phyloP scores from a whole-genome alignment of 805 yeast genomes.

The Yarrowia osloensis region DNA sequence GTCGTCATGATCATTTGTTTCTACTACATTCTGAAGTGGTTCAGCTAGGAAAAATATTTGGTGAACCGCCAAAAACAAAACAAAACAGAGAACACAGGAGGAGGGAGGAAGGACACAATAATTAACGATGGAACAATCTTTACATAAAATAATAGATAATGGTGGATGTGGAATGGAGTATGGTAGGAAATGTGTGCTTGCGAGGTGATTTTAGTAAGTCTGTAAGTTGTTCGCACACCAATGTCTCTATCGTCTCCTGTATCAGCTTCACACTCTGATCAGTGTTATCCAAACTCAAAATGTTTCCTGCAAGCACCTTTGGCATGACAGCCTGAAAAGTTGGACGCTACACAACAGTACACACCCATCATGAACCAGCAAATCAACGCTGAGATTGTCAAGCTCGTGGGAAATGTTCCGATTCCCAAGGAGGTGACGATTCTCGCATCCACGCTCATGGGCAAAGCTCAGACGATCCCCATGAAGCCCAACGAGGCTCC shows the following conservation, averaged over 20 bases:
- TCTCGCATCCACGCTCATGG: conserved; percentile 14
- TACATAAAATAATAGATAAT: conserved; percentile 2
- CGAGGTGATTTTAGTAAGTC: too few species aligned
- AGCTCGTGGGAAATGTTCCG: neutral
- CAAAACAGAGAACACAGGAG: neutral
- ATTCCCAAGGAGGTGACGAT: conserved; percentile 1
- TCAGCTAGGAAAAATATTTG: conserved; percentile 58
- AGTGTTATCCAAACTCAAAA: neutral
- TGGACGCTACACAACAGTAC: neutral
- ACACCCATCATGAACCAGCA: neutral
- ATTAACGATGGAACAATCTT: conserved; percentile 18
- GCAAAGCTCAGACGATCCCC: conserved; percentile 14
- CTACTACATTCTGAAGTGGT: conserved; percentile 64
- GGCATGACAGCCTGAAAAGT: neutral
- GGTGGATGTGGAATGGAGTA: neutral
- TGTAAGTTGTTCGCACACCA: too few species aligned
- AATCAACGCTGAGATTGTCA: conserved; percentile 12
- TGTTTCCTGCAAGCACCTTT: neutral
- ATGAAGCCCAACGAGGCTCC: conserved; percentile 37
- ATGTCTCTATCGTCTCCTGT: too few species aligned
- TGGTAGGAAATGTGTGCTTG: too few species aligned
- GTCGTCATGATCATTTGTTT: conserved; percentile 62
- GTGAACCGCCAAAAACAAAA: neutral
- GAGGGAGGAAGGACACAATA: neutral
- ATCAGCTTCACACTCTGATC: neutral